Conservation (phyloP, 1,284 basidiomycete species). For the Leccinum pachyderme region DNA sequence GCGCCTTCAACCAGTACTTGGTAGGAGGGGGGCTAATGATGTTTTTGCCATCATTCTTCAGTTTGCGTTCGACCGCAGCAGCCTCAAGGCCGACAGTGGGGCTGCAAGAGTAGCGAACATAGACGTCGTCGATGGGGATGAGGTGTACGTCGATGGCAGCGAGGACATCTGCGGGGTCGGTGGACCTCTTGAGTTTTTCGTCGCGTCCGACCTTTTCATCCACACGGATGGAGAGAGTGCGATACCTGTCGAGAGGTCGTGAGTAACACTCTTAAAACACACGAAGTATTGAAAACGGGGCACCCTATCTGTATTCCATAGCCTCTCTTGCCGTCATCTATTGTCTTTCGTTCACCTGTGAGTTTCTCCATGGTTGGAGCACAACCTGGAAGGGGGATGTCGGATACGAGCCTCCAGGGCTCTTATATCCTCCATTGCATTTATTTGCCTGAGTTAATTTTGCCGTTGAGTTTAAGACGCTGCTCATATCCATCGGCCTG, state of each 20-base stretch:
- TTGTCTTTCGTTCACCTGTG: not conserved
- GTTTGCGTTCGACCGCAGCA: not conserved
- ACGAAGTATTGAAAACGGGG: not conserved
- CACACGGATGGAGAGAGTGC: not conserved
- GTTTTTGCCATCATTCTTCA: not conserved
- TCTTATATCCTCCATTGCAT: not conserved
- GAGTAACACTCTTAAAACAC: not conserved
- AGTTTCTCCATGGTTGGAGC: not conserved
- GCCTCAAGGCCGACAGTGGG: not conserved
- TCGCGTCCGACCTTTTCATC: not conserved
- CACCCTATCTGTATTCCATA: not conserved
- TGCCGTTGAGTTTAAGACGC: not conserved
- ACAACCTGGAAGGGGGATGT: not conserved
- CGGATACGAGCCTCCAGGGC: not conserved
- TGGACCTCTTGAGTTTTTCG: not conserved
- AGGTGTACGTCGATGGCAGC: not conserved
- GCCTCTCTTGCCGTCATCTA: not conserved
- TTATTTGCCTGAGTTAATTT: not conserved
- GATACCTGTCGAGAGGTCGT: not conserved
- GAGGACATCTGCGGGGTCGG: not conserved
- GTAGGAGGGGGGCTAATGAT: slow-evolving; percentile 44
- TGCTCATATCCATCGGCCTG: no score
- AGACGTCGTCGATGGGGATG: not conserved
- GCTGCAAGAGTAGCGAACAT: not conserved
- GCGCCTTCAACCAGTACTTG: slow-evolving; percentile 45